Evolutionary conservation across 306 rosid genomes (phyloP).

Genomic region (Pterocarpus santalinus): DNA sequence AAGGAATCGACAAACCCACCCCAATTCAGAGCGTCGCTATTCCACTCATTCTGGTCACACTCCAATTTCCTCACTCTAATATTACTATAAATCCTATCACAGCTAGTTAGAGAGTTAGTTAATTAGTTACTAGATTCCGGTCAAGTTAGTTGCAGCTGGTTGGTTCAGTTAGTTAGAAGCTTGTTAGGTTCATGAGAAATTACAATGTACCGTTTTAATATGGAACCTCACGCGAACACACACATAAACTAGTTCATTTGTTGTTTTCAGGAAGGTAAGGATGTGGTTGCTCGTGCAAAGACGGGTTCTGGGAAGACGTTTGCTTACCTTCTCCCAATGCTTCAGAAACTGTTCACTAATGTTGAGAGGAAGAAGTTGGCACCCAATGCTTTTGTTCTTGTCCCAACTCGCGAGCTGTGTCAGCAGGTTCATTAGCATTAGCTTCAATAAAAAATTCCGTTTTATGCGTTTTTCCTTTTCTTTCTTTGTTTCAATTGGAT

Average conservation of each 20-base stretch:
- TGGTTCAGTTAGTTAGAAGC: not conserved
- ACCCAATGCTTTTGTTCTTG: constrained; percentile 83
- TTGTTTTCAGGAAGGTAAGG: constrained; percentile 82
- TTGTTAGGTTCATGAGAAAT: not conserved
- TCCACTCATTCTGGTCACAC: constrained; percentile 67
- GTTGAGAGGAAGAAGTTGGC: constrained; percentile 68
- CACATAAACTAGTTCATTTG: not conserved
- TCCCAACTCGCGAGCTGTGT: constrained; percentile 82
- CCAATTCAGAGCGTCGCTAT: constrained; percentile 89
- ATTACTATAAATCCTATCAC: too few relatives aligned
- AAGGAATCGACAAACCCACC: constrained; percentile 67
- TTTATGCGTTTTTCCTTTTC: not conserved
- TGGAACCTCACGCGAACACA: not conserved
- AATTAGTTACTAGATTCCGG: not conserved
- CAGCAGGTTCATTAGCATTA: constrained; percentile 66
- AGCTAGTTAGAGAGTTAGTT: not conserved
- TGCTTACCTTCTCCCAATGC: constrained; percentile 90
- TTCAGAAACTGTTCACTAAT: constrained; percentile 77
- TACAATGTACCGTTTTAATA: not conserved
- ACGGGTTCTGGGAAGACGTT: constrained; percentile 97
- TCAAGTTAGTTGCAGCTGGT: not conserved
- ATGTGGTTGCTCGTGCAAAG: constrained; percentile 93
- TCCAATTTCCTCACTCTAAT: not conserved
- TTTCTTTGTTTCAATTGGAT: not conserved
- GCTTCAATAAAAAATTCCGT: constrained; percentile 6